A percentile compares a stretch with the other conserved stretches of the same genome.
Evolutionary conservation across 805 yeast genomes (phyloP).

Genomic region (Candida vaughaniae): DNA sequence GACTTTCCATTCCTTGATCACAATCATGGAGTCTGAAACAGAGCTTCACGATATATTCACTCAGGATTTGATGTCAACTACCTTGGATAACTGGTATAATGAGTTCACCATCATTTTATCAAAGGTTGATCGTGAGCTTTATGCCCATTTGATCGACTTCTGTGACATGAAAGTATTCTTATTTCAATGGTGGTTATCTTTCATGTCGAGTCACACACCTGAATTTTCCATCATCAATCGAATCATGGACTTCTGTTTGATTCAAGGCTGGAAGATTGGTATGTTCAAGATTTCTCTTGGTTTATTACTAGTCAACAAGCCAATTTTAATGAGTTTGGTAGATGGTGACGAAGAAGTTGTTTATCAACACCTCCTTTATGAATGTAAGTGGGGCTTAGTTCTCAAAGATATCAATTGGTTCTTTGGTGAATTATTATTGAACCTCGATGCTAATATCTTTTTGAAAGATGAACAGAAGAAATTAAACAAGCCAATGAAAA

Average conservation of each 20-base stretch:
- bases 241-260: slow-evolving; percentile 49
- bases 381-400: slow-evolving; percentile 43
- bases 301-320: slow-evolving; percentile 48
- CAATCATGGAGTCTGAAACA: slow-evolving; percentile 56
- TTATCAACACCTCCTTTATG: slow-evolving; percentile 44
- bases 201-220: slow-evolving; percentile 62
- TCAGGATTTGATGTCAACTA: slow-evolving; percentile 51
- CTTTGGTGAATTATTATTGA: slow-evolving; percentile 36
- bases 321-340: slow-evolving; percentile 35
- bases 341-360: slow-evolving; percentile 42
- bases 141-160: slow-evolving; percentile 39
- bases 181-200: slow-evolving; percentile 67
- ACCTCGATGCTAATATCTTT: slow-evolving; percentile 34
- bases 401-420: slow-evolving; percentile 34
- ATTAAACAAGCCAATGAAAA: slow-evolving; percentile 12
- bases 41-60: slow-evolving; percentile 52
- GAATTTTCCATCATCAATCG: slow-evolving; percentile 46
- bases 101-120: slow-evolving; percentile 49
- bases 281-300: slow-evolving; percentile 57
- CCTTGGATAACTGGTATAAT: slow-evolving; percentile 49
- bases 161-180: slow-evolving; percentile 49
- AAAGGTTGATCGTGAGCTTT: slow-evolving; percentile 40
- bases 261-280: slow-evolving; percentile 54
- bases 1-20: slow-evolving; percentile 53
- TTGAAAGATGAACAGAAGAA: not conserved